Base-by-base conservation (phyloP, 805 yeast genomes). In the Candida broadrunensis region DNA sequence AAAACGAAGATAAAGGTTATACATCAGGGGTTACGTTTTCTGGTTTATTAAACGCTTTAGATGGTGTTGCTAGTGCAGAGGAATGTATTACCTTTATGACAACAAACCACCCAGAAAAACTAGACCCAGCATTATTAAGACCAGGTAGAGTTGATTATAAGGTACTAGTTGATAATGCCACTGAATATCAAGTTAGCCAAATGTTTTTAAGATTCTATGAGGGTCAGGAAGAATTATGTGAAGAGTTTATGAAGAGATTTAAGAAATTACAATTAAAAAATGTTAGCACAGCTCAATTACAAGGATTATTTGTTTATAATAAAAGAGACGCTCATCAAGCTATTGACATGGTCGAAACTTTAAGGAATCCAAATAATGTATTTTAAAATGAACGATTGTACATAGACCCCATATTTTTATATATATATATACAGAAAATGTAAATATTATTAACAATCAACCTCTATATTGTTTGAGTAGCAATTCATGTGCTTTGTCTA, bases 41-140 rank as follows among this genome's bases (percentile, higher is more conserved):
- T 42, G 99, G 99, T 0, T 70, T 93, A 35, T 67, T 93, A 44
- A 93, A 93, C 58, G 96, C 99, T 0, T 70, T 93, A 36, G 99
- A 93, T 61, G 99, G 99, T 35, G 98, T 93, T 14, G 93, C 98
- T 3, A 87, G 96, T 21, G 96, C 97, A 1, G 99, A 93, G 57
- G 98, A 93, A 57, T 85, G 96, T 35, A 75, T 93, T 25, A 91
- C 97, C 0, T 93, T 93, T 63, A 93, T 93, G 99, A 93, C 99
- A 16, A 91, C 99, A 16, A 93, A 93, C 62, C 99, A 93, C 56
- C 97, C 97, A 0, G 98, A 93, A 47, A 80, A 80, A 47, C 70
- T 93, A 29, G 99, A 93, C 55, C 88, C 97, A 1, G 99, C 99
- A 0, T 74, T 93, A 33, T 67, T 93, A 59, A 75, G 99, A 49